A percentile compares a stretch with the other conserved stretches of the same genome.
Conservation (phyloP, 2,329 filamentous ascomycete genomes). For the Coniochaeta prunicola region DNA sequence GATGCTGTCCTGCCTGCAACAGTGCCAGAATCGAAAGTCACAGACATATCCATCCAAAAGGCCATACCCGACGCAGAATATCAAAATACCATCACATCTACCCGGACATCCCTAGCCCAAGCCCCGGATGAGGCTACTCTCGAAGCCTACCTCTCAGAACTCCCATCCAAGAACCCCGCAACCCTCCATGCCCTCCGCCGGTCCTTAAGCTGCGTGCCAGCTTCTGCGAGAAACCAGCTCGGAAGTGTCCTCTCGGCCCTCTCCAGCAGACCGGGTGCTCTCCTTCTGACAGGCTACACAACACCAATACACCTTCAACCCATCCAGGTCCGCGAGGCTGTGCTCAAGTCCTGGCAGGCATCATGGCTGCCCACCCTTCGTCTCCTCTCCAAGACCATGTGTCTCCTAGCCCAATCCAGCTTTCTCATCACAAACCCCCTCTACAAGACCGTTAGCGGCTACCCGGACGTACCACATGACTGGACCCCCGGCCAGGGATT, state of each 20-base stretch:
- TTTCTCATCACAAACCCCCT: slow-evolving; percentile 49
- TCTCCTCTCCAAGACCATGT: slow-evolving; percentile 47
- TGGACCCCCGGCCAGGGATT: slow-evolving; percentile 44
- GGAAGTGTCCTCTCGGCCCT: slow-evolving; percentile 31
- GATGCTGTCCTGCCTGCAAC: slow-evolving; percentile 57
- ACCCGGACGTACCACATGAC: slow-evolving; percentile 43
- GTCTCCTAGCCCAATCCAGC: slow-evolving; percentile 43
- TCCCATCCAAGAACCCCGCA: slow-evolving; percentile 40
- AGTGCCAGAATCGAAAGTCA: slow-evolving; percentile 28
- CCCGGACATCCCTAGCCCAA: slow-evolving; percentile 26
- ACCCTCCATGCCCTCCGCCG: slow-evolving; percentile 45
- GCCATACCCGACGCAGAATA: slow-evolving; percentile 43
- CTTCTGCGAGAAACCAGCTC: slow-evolving; percentile 25
- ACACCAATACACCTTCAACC: slow-evolving; percentile 57
- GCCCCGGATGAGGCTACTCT: slow-evolving; percentile 35
- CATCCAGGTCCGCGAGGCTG: slow-evolving; percentile 49
- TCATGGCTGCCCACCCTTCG: slow-evolving; percentile 48
- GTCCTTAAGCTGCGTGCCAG: slow-evolving; percentile 28
- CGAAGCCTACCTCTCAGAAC: slow-evolving; percentile 44
- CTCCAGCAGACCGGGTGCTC: slow-evolving; percentile 50
- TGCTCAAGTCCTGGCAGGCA: slow-evolving; percentile 55
- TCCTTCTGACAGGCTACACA: slow-evolving; percentile 61
- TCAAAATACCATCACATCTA: slow-evolving; percentile 32
- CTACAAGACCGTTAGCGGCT: slow-evolving; percentile 49
- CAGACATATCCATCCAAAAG: slow-evolving; percentile 33